phyloP scores from a whole-genome alignment of 1,284 basidiomycete genomes.

The Gomphus bonarii region DNA sequence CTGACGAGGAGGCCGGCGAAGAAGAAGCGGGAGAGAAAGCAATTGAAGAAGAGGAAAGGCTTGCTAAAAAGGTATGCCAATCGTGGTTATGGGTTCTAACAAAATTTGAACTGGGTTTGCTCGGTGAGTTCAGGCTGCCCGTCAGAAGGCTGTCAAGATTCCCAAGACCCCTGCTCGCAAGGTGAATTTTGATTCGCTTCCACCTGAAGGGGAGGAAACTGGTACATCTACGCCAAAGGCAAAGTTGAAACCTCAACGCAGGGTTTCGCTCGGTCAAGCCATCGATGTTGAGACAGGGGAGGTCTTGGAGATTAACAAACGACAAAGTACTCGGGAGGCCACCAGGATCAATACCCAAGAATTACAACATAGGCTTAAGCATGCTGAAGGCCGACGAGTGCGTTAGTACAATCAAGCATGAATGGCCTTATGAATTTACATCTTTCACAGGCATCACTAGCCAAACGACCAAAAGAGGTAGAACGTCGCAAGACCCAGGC shows the following conservation, averaged over 20 bases:
- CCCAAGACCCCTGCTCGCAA: conserved; percentile 46
- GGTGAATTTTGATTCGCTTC: conserved; percentile 1
- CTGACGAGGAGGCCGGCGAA: conserved; percentile 61
- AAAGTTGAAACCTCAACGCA: conserved; percentile 33
- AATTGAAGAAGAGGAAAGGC: conserved; percentile 50
- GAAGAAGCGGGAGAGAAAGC: conserved; percentile 44
- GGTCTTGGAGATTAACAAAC: conserved; percentile 33
- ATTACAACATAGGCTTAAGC: conserved; percentile 25
- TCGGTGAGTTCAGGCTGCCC: conserved; percentile 32
- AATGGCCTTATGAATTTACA: background rate
- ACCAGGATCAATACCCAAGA: conserved; percentile 48
- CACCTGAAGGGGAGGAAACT: conserved; percentile 26
- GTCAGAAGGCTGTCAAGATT: conserved; percentile 48
- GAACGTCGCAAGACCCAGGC: conserved; percentile 56
- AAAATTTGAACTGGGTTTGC: background rate
- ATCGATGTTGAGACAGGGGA: conserved; percentile 51
- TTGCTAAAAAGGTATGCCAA: conserved; percentile 38
- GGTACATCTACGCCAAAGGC: conserved; percentile 19
- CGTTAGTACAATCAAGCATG: conserved; percentile 3
- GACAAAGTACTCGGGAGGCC: conserved; percentile 54
- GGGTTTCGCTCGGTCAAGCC: conserved; percentile 41
- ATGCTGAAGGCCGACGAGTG: conserved; percentile 55
- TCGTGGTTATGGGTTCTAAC: background rate
- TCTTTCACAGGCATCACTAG: conserved; percentile 37
- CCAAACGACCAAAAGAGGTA: conserved; percentile 47